A percentile compares a stretch with the other conserved stretches of the same genome.
These are phyloP conservation scores for Lactarius pseudohatsudake DNA, from an alignment of 768 basidiomycete genomes.

Conservation along the genomic window DNA sequence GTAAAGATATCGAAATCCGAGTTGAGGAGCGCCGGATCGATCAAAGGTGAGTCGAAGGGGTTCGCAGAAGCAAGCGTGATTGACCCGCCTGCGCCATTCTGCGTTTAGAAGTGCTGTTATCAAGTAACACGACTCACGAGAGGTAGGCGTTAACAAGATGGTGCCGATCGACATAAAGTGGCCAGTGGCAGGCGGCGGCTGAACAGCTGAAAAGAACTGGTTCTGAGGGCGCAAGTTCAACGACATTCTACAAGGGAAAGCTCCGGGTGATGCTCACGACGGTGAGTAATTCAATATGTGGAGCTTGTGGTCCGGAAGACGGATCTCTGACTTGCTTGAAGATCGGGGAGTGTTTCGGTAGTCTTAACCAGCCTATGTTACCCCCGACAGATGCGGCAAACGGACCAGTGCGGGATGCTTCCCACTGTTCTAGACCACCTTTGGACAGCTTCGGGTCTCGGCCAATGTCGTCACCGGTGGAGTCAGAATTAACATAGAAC, in stretches of 20 bases:
- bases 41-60: constrained; percentile 33
- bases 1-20: constrained; percentile 14
- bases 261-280: constrained; percentile 6
- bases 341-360: constrained; percentile 19
- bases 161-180: constrained; percentile 28
- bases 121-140: constrained; percentile 18
- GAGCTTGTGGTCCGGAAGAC: constrained; percentile 23
- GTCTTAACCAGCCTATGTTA: constrained; percentile 11
- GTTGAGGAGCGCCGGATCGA: constrained; percentile 31
- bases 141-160: constrained; percentile 29
- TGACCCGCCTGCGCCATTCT: constrained; percentile 25
- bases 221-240: constrained; percentile 12
- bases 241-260: too few species aligned
- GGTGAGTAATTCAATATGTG: constrained; percentile 24
- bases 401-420: constrained; percentile 11
- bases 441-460: constrained; percentile 17
- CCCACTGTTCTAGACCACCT: constrained; percentile 17
- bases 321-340: constrained; percentile 22
- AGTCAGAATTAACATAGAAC: constrained; percentile 4
- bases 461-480: constrained; percentile 12
- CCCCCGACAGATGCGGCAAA: constrained; percentile 5
- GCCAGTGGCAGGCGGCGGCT: constrained; percentile 27
- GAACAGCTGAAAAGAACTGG: constrained; percentile 6
- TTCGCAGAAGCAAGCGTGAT: constrained; percentile 32
- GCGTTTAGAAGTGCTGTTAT: neutral